Evolutionary conservation across 2,329 filamentous ascomycete species (phyloP), one percentile per base, ranked within the genome.

Genomic region (Sclerotiophoma versabilis): DNA sequence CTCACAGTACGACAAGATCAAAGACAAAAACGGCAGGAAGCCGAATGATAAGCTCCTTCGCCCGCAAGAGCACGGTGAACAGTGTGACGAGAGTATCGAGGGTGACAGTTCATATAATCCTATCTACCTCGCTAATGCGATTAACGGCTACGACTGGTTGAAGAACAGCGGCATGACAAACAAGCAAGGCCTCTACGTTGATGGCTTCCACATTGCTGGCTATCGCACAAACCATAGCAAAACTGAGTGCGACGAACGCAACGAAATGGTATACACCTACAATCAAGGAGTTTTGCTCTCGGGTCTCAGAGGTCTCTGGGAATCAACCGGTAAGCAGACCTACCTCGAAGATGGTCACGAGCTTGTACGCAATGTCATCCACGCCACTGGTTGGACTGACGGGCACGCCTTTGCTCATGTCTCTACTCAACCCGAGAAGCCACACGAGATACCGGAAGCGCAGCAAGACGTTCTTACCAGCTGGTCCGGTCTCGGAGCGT

Each of bases 251-350:
- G 91, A 97, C 70, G 74, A 84, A 43, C 85, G 92, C 42, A 91
- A 96, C 73, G 86, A 93, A 63, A 93, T 92, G 87, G 89, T 96
- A 8, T 96, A 93, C 75, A 96, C 92, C 0, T 97, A 98, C 78
- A 98, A 98, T 76, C 93, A 98, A 75, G 93, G 93, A 19, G 92
- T 97, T 4, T 69, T 98, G 1, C 83, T 97, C 19, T 92, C 90
- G 4, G 93, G 92, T 11, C 84, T 92, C 49, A 85, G 91, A 27
- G 90, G 88, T 1, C 81, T 97, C 0, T 97, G 90, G 85, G 83
- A 90, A 58, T 87, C 86, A 12, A 96, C 91, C 0, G 89, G 89
- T 11, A 83, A 86, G n/a, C 73, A 79, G 2, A 81, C 78, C 1
- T 97, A 92, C 69, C 80, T 97, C 1, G 75, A 83, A 17, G 92